These are phyloP conservation scores for Tulasnella sp. DNA, from an alignment of 768 basidiomycete species.

Conservation along the genomic window DNA sequence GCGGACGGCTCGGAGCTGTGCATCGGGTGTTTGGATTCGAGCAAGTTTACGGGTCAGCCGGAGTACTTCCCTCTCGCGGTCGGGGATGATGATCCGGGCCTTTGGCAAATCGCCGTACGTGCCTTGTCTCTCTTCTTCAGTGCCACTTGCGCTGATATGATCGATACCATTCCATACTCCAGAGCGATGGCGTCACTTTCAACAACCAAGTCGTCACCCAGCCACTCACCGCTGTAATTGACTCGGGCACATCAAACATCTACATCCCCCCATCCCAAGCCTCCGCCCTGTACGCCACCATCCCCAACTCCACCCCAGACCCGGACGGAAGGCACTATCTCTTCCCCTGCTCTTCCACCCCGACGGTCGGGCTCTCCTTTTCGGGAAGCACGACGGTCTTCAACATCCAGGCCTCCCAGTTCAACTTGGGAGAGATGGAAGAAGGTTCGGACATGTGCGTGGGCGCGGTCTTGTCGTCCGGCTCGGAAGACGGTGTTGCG, in stretches of 20 bases:
- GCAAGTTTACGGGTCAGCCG: neutral
- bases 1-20: neutral
- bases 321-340: neutral
- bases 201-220: neutral
- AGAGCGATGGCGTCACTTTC: neutral
- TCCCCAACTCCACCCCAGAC: neutral
- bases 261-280: neutral
- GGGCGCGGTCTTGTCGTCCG: neutral
- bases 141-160: neutral
- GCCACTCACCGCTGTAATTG: conserved; percentile 23
- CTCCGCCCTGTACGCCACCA: neutral
- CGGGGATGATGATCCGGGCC: neutral
- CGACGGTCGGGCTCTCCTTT: neutral
- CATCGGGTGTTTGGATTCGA: conserved; percentile 6
- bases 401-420: neutral
- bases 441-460: neutral
- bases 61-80: neutral
- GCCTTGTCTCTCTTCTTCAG: neutral
- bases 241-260: conserved; percentile 17
- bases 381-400: neutral
- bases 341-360: neutral
- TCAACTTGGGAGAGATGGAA: neutral
- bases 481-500: neutral
- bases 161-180: neutral
- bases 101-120: neutral